Base-by-base conservation (phyloP, 1,284 basidiomycete genomes). In the Trichosporon sp. region DNA sequence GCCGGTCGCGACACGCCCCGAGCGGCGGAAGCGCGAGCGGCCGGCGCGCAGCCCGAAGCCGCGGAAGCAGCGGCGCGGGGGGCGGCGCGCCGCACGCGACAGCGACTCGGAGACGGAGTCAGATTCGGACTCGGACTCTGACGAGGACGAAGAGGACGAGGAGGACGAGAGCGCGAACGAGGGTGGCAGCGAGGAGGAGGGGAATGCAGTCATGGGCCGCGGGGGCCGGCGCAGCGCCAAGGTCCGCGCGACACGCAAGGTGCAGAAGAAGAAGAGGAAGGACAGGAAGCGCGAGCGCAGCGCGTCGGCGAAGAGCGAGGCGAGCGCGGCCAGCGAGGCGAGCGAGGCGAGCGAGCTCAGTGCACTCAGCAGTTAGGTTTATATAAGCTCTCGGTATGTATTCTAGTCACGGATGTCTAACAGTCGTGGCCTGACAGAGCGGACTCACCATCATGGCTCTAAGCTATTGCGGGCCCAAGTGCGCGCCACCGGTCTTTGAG, bases 171-270 rank as follows among this genome's bases (percentile, higher is more conserved):
- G 51, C 13, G 73, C 51, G 1, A 70, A 66, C 0, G 68, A 62
- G 23, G 71, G 38, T n/a, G n/a, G n/a, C n/a, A 69, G 51, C 8
- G 75, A 75, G 25, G 74, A 73, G 13, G 70, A 68, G 29, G 74
- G 66, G 3, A 75, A 65, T 11, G 71, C 58, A 2, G 77, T 79
- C 13, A 62, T 79, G 53, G 79, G 81, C 7, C 70, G 81, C 51
- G 81, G 81, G 1, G 80, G 81, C 2, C 72, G 70, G 32, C 72
- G 81, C 21, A 75, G 74, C 34, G 81, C 81, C 9, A 82, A 82
- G 76, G 80, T 81, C 35, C 75, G 76, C 72, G 15, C 47, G 53
- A 38, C 5, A n/a, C 62, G 29, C 7, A 15, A 31, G 34, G 62
- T 35, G 32, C 62, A 63, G 23, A 63, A 63, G 62, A 25, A 25